Conservation (phyloP, 106 monocot genomes). For the Acorus calamus region DNA sequence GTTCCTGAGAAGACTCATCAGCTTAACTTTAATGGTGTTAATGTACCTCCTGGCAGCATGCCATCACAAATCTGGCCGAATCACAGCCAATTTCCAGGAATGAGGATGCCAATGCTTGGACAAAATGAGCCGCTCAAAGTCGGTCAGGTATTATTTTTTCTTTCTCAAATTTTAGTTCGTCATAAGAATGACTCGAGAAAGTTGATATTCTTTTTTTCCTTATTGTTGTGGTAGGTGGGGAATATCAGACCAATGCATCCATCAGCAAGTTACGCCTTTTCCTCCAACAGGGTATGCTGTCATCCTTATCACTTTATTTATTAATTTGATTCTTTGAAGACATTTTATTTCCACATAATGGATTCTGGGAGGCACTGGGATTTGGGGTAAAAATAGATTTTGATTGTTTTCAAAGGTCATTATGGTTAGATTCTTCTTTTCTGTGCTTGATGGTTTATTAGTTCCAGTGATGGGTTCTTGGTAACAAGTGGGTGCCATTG, state of each 20-base stretch:
- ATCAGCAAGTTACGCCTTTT: constrained; percentile 32
- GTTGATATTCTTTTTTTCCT: not conserved
- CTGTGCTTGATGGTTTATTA: too few species aligned
- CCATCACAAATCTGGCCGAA: constrained; percentile 35
- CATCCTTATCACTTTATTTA: too few species aligned
- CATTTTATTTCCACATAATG: too few species aligned
- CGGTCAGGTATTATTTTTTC: constrained; percentile 37
- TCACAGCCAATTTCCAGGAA: constrained; percentile 34
- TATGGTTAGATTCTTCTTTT: too few species aligned
- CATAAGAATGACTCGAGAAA: too few species aligned
- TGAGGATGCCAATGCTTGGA: constrained; percentile 9
- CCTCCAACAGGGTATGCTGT: constrained; percentile 35
- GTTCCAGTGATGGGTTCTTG: too few species aligned
- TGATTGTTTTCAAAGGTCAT: too few species aligned
- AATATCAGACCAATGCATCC: constrained; percentile 20
- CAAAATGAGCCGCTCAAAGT: constrained; percentile 29
- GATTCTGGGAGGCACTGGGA: too few species aligned
- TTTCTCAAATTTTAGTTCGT: not conserved
- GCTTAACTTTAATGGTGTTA: constrained; percentile 8
- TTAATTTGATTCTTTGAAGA: too few species aligned
- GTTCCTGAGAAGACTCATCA: constrained; percentile 20
- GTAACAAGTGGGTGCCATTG: too few species aligned
- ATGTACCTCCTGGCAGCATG: constrained; percentile 18
- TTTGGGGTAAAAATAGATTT: too few species aligned
- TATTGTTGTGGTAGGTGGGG: constrained; percentile 29